A percentile compares a stretch with the other conserved stretches of the same genome.
Evolutionary conservation across 2,329 filamentous ascomycete genomes (phyloP).

Genomic region (Berkeleyomyces rouxiae): DNA sequence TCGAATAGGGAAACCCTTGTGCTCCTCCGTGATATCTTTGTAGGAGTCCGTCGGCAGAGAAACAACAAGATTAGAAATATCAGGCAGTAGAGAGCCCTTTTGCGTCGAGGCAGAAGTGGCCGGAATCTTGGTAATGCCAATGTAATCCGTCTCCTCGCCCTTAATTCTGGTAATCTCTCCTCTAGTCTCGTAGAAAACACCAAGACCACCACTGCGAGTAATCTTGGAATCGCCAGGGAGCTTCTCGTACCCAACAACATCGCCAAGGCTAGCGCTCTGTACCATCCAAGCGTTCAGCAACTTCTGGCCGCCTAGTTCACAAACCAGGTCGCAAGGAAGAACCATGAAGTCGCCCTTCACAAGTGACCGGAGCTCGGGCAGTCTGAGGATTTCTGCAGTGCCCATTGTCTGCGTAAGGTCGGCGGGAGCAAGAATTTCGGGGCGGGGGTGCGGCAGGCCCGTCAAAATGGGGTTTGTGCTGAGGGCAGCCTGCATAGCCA

Average conservation of each 20-base stretch:
- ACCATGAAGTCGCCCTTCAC: constrained; percentile 79
- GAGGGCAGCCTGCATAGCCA: constrained; percentile 51
- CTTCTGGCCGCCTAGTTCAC: constrained; percentile 68
- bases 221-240: constrained; percentile 24
- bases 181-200: constrained; percentile 84
- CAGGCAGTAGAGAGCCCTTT: constrained; percentile 46
- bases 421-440: constrained; percentile 59
- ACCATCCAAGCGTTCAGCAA: constrained; percentile 88
- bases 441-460: constrained; percentile 52
- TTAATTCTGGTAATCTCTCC: constrained; percentile 53
- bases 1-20: constrained; percentile 56
- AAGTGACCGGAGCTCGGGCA: constrained; percentile 63
- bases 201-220: constrained; percentile 54
- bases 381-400: constrained; percentile 72
- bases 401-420: constrained; percentile 69
- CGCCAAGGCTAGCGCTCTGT: constrained; percentile 52
- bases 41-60: constrained; percentile 78
- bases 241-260: constrained; percentile 34
- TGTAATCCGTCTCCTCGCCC: constrained; percentile 83
- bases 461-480: constrained; percentile 67
- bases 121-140: constrained; percentile 57
- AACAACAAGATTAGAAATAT: constrained; percentile 65
- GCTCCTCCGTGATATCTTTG: constrained; percentile 64
- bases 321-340: constrained; percentile 84
- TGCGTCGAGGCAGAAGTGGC: constrained; percentile 37